Evolutionary conservation across 2,329 filamentous ascomycete genomes (phyloP), one percentile per base, ranked within the genome.

Genomic region (Penicillium sp.): DNA sequence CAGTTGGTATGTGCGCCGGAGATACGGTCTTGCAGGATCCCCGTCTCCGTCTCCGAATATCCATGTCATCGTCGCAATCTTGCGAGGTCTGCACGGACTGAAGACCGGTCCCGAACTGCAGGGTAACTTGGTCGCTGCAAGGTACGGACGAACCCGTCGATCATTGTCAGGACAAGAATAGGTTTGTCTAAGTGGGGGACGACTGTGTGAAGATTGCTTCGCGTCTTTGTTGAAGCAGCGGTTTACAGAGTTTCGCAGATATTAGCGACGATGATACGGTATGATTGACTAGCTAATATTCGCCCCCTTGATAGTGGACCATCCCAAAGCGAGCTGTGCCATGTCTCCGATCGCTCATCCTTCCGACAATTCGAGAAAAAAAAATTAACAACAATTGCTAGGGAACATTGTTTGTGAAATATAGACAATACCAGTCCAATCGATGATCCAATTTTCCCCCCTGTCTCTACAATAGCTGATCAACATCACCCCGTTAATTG

Each of bases 141-240:
- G 67, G 67, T 69, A 69, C 67, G 65, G 67, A 62, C 59, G 66
- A 68, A 68, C 66, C 66, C 61, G 67, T 68, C 61, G 65, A 69
- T 69, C 66, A 59, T 28, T 16, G 33, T 26, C n/a, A 4, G 16
- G 48, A 51, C n/a, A 51, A 51, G 28, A 51, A 51, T 51, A 51
- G 28, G 1, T 35, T 51, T 30, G 26, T 10, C 11, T 4, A n/a
- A 48, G 45, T 48, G 8, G n/a, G 35, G 48, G 22, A 22, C 30
- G 35, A 13, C 26, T 14, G 45, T 26, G 14, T 48, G 16, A 11
- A 30, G 30, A n/a, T 30, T 4, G 45, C 14, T 48, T 48, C 4
- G 16, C 16, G 30, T 16, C 1, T 28, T 16, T 4, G 26, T 10
- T 30, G 6, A 10, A 30, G 7, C 45, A 10, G 26, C 45, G 16